These are phyloP conservation scores for Marvania coccoides DNA, from an alignment of 139 green algal genomes.

Conservation along the genomic window DNA sequence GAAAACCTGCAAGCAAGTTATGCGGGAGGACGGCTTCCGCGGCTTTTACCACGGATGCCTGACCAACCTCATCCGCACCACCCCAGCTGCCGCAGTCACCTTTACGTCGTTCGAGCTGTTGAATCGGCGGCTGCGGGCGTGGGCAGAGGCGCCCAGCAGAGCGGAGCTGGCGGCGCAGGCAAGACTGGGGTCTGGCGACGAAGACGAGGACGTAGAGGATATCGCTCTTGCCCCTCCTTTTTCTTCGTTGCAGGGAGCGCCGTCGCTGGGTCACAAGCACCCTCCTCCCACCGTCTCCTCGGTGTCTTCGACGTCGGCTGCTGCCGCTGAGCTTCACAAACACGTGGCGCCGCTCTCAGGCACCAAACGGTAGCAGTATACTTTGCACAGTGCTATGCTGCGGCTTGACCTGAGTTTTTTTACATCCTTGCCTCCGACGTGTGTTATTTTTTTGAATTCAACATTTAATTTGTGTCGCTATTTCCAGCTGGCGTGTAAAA, in stretches of 20 bases:
- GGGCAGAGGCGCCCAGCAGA: slow-evolving; percentile 6
- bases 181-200: not conserved
- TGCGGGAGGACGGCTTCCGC: slow-evolving; percentile 44
- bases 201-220: slow-evolving; percentile 7
- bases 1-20: slow-evolving; percentile 35
- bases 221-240: slow-evolving; percentile 5
- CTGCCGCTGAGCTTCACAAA: too few relatives aligned
- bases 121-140: slow-evolving; percentile 48
- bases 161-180: not conserved
- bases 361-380: too few relatives aligned
- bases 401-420: too few relatives aligned
- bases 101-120: slow-evolving; percentile 97
- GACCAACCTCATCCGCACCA: slow-evolving; percentile 93
- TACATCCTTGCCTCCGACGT: too few relatives aligned
- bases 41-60: slow-evolving; percentile 77
- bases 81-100: slow-evolving; percentile 91
- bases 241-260: not conserved
- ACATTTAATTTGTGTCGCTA: too few relatives aligned
- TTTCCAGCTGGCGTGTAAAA: too few relatives aligned
- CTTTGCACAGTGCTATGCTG: too few relatives aligned
- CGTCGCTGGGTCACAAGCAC: too few relatives aligned
- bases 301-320: too few relatives aligned
- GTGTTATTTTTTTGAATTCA: too few relatives aligned
- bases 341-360: too few relatives aligned
- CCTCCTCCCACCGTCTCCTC: not conserved